These are phyloP conservation scores for Paulownia fortunei DNA, from an alignment of 257 asterid species.

Conservation along the genomic window DNA sequence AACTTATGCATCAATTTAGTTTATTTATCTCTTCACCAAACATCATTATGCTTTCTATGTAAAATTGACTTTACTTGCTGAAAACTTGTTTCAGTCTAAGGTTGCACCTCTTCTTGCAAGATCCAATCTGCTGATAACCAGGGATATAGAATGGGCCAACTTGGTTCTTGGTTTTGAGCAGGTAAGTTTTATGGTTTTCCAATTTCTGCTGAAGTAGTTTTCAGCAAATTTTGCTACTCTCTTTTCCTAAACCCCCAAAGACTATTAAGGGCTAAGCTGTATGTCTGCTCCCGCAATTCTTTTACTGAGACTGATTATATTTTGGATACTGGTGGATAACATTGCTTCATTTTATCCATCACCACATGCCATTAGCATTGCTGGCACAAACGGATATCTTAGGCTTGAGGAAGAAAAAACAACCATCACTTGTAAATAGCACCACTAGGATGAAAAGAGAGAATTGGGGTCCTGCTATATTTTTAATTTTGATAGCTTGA, in stretches of 20 bases:
- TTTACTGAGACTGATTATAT: not conserved
- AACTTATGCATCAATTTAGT: not conserved
- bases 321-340: constrained; percentile 7
- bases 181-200: constrained; percentile 50
- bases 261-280: not conserved
- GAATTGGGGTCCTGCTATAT: not conserved
- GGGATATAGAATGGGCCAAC: constrained; percentile 99
- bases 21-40: constrained; percentile 13
- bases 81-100: constrained; percentile 58
- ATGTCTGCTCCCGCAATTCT: constrained; percentile 12
- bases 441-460: not conserved
- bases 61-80: constrained; percentile 20
- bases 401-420: constrained; percentile 10
- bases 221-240: not conserved
- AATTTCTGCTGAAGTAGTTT: constrained; percentile 16
- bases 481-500: not conserved
- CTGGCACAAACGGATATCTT: not conserved
- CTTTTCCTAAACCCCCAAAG: constrained; percentile 1
- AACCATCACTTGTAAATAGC: constrained; percentile 14
- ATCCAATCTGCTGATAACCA: constrained; percentile 92
- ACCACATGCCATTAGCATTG: constrained; percentile 19
- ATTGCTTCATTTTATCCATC: constrained; percentile 3
- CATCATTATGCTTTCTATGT: constrained; percentile 25
- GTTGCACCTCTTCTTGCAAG: constrained; percentile 96
- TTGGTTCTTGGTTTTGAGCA: constrained; percentile 94